phyloP scores from a whole-genome alignment of 2,329 filamentous ascomycete species.

The Periconia digitata region DNA sequence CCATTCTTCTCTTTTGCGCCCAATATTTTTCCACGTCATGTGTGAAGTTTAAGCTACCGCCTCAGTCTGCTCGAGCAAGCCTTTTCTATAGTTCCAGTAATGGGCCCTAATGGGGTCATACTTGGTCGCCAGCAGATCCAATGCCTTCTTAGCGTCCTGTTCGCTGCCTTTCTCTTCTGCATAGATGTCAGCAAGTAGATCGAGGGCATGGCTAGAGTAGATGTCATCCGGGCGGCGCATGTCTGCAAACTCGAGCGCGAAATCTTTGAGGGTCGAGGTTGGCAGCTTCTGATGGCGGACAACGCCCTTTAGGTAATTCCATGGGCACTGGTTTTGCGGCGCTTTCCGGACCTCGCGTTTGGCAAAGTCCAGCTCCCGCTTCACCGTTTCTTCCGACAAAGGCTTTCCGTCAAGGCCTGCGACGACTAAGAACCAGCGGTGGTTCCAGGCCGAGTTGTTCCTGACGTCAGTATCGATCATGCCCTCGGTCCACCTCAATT shows the following conservation, averaged over 20 bases:
- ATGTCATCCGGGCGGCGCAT: conserved; percentile 54
- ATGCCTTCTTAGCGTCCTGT: conserved; percentile 66
- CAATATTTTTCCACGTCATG: conserved; percentile 5
- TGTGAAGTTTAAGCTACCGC: conserved; percentile 20
- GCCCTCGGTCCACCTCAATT: conserved; percentile 70
- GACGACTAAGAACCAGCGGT: conserved; percentile 94
- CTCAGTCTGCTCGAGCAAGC: conserved; percentile 27
- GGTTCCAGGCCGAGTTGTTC: conserved; percentile 98
- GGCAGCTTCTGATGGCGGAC: conserved; percentile 64
- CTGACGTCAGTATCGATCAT: conserved; percentile 80
- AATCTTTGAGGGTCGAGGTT: conserved; percentile 53
- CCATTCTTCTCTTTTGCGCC: conserved; percentile 2
- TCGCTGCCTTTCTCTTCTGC: conserved; percentile 54
- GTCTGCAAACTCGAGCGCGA: conserved; percentile 58
- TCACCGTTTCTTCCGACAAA: conserved; percentile 58
- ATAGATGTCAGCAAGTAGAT: conserved; percentile 71
- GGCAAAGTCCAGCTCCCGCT: conserved; percentile 71
- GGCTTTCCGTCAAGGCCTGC: conserved; percentile 50
- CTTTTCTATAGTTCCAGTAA: conserved; percentile 83
- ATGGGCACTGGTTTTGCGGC: conserved; percentile 91
- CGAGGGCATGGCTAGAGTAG: conserved; percentile 65
- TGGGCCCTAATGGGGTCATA: conserved; percentile 90
- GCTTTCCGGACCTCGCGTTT: conserved; percentile 73
- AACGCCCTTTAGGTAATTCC: conserved; percentile 86
- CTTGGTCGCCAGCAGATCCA: conserved; percentile 74